phyloP scores from a whole-genome alignment of 2,329 filamentous ascomycete species.

The Chaetomium olivaceum region DNA sequence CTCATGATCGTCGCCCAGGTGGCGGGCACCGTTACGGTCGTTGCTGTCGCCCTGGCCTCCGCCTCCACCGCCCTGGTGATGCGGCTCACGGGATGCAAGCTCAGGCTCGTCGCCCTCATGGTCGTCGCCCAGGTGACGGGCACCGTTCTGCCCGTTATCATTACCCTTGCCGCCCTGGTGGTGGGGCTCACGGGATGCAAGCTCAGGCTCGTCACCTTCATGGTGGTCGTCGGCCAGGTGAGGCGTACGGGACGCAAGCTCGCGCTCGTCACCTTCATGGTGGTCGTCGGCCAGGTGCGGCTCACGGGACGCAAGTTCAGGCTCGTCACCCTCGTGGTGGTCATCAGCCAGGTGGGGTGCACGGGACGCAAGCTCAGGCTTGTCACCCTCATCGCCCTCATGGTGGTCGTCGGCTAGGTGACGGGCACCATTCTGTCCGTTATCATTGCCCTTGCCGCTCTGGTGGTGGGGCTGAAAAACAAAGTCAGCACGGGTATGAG shows the following conservation, averaged over 20 bases:
- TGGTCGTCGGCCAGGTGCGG: no score
- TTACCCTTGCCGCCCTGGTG: background rate
- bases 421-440: background rate
- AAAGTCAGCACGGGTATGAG: background rate
- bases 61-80: slow-evolving; percentile 5
- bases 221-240: background rate
- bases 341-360: no score
- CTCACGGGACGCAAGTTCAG: background rate
- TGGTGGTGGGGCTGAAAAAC: slow-evolving; percentile 8
- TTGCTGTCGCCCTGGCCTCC: background rate
- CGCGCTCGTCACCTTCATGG: background rate
- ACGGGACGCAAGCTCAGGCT: background rate
- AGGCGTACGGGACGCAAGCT: background rate
- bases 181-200: background rate
- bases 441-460: background rate
- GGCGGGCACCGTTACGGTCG: background rate
- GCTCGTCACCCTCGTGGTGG: background rate
- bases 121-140: background rate
- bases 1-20: no score
- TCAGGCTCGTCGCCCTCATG: background rate
- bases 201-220: background rate
- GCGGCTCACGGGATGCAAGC: slow-evolving; percentile 2
- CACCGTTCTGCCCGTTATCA: background rate
- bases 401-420: background rate
- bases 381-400: background rate